Conservation (phyloP, 176 grass and related monocot genomes). For the Sorghum bicolor region DNA sequence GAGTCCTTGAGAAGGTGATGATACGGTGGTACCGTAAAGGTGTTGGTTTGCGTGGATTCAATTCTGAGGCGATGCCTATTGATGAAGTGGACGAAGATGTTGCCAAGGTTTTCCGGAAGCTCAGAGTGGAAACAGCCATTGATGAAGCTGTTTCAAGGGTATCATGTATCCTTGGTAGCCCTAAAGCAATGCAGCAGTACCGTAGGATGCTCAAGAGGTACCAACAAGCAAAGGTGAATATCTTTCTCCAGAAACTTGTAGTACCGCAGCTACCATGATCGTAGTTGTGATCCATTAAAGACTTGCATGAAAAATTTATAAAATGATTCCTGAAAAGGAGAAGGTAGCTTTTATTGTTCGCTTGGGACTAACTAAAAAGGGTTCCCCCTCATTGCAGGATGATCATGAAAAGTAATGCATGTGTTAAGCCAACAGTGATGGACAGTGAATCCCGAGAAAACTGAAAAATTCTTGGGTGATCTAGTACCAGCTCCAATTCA, state of each 20-base stretch:
- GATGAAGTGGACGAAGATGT: conserved; percentile 65
- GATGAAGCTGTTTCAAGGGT: conserved; percentile 74
- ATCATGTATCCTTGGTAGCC: conserved; percentile 36
- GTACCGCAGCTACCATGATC: background rate
- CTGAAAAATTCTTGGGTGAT: background rate
- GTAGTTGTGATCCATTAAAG: background rate
- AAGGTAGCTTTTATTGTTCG: background rate
- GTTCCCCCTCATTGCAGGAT: background rate
- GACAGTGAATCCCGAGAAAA: conserved; percentile 16
- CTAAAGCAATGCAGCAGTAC: conserved; percentile 69
- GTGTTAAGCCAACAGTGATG: background rate
- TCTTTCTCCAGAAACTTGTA: conserved; percentile 23
- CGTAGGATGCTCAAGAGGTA: conserved; percentile 67
- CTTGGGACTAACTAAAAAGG: background rate
- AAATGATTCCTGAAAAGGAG: background rate
- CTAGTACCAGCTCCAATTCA: conserved; percentile 16
- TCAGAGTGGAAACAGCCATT: conserved; percentile 72
- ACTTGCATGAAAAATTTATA: background rate
- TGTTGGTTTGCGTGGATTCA: conserved; percentile 65
- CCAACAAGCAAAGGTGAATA: conserved; percentile 53
- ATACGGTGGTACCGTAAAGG: conserved; percentile 67
- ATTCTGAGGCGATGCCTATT: conserved; percentile 40
- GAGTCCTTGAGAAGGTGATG: conserved; percentile 75
- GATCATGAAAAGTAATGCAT: conserved; percentile 3
- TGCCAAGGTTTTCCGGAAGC: conserved; percentile 57